These are phyloP conservation scores for Aspergillus cejpii DNA, from an alignment of 2,329 filamentous ascomycete species.

Conservation along the genomic window DNA sequence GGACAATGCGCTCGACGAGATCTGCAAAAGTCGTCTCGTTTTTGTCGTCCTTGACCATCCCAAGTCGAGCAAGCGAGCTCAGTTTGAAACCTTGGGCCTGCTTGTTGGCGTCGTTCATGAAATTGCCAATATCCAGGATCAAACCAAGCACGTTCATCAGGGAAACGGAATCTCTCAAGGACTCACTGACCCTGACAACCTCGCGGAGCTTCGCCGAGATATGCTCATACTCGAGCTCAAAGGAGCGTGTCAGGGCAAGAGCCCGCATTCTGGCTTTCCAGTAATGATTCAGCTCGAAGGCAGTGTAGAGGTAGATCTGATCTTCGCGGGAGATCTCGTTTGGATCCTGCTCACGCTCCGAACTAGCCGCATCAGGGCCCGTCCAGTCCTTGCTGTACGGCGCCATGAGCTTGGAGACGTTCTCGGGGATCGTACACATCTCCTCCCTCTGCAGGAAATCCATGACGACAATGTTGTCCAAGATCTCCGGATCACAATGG, in stretches of 20 bases:
- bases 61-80: conserved; percentile 81
- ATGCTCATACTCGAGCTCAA: conserved; percentile 84
- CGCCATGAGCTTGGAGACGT: conserved; percentile 81
- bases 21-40: conserved; percentile 95
- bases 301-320: conserved; percentile 88
- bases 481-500: conserved; percentile 81
- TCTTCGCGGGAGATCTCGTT: conserved; percentile 85
- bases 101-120: conserved; percentile 99
- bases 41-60: conserved; percentile 99
- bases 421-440: conserved; percentile 85
- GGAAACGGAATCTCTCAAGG: conserved; percentile 80
- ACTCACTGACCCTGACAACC: conserved; percentile 81
- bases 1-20: conserved; percentile 90
- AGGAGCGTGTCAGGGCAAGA: conserved; percentile 73
- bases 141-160: conserved; percentile 94
- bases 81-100: conserved; percentile 97
- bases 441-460: conserved; percentile 93
- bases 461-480: conserved; percentile 90
- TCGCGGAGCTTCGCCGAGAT: conserved; percentile 77
- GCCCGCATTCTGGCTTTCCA: conserved; percentile 98
- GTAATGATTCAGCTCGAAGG: conserved; percentile 92
- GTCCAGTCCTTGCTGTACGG: conserved; percentile 97
- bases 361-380: conserved; percentile 70
- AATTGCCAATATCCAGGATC: conserved; percentile 97
- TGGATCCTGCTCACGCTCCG: conserved; percentile 77